These are phyloP conservation scores for Chlorophyllum brunneum DNA, from an alignment of 768 basidiomycete species.

Conservation along the genomic window DNA sequence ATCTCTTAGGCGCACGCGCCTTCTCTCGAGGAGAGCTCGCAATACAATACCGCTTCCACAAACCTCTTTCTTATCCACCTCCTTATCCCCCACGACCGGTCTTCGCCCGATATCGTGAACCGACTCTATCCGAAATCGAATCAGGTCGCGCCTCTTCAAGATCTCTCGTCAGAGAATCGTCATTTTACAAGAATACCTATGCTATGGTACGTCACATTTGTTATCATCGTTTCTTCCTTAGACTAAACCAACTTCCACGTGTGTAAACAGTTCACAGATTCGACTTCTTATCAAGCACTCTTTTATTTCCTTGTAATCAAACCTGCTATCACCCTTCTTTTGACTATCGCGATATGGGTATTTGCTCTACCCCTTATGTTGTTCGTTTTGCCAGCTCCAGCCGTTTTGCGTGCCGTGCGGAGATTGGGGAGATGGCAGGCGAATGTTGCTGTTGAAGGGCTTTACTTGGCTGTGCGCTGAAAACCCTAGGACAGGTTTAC, in stretches of 20 bases:
- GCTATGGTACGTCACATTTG: conserved; percentile 57
- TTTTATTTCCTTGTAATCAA: conserved; percentile 91
- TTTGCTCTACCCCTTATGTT: conserved; percentile 55
- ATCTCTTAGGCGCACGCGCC: conserved; percentile 67
- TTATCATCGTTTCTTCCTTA: conserved; percentile 1
- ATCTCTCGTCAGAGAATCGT: conserved; percentile 48
- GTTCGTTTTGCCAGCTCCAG: conserved; percentile 64
- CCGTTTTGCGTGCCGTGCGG: conserved; percentile 60
- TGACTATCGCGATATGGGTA: conserved; percentile 51
- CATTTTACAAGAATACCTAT: conserved; percentile 80
- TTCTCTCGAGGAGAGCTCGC: conserved; percentile 74
- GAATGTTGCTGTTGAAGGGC: conserved; percentile 74
- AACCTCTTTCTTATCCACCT: conserved; percentile 55
- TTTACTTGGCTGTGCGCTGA: conserved; percentile 28
- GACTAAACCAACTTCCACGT: not conserved
- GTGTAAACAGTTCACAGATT: conserved; percentile 63
- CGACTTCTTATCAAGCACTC: conserved; percentile 78
- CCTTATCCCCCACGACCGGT: conserved; percentile 72
- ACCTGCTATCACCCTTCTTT: conserved; percentile 69
- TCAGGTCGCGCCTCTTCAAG: conserved; percentile 28
- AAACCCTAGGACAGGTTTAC: too few species aligned
- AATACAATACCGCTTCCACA: conserved; percentile 68
- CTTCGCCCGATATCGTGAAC: conserved; percentile 59
- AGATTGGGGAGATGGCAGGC: conserved; percentile 80
- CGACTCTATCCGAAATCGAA: conserved; percentile 48